Percentiles rank a stretch among this genome's conserved stretches.
Evolutionary conservation across 345 rosid species (phyloP).

Genomic region (Syzygium aqueum): DNA sequence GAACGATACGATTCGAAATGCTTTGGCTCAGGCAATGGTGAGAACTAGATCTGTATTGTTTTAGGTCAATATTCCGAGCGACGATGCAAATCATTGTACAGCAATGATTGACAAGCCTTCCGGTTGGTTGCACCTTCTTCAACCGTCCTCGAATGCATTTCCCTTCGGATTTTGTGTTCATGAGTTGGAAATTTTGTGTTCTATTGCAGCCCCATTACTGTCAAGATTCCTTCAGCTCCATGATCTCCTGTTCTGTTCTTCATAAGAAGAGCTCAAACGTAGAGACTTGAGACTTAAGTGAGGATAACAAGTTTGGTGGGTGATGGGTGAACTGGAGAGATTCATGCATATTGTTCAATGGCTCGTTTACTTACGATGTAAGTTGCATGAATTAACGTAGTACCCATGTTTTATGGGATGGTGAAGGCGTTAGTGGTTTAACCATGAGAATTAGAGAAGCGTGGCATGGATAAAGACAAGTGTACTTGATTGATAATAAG

Average conservation of each 20-base stretch:
- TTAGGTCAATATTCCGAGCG: background rate
- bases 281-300: background rate
- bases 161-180: background rate
- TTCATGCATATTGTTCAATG: background rate
- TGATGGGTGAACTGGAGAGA: background rate
- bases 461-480: background rate
- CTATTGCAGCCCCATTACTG: background rate
- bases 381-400: background rate
- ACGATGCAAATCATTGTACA: background rate
- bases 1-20: accelerated
- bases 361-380: background rate
- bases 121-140: background rate
- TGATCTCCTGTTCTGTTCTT: background rate
- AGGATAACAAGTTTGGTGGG: background rate
- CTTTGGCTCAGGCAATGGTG: background rate
- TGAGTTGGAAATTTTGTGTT: background rate
- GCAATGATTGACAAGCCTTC: background rate
- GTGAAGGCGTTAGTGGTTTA: too few relatives aligned
- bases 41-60: background rate
- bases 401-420: background rate
- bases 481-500: background rate
- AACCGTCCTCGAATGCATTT: background rate
- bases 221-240: background rate
- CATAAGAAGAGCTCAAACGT: background rate
- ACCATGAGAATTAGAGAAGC: background rate